Percentiles rank a stretch among this genome's conserved stretches.
phyloP scores from a whole-genome alignment of 805 yeast genomes.

The Pichia exigua region DNA sequence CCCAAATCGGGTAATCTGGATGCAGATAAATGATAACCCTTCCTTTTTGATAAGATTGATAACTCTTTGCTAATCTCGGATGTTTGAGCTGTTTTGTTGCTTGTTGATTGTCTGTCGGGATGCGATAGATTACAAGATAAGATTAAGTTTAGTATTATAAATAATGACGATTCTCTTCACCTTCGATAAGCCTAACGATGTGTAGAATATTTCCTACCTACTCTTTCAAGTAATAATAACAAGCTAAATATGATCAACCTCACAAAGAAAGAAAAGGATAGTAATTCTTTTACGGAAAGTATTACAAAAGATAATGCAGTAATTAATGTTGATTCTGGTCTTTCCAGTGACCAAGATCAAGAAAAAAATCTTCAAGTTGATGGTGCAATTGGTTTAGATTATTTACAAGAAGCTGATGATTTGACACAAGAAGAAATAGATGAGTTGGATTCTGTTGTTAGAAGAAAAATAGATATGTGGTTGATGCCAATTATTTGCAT shows the following conservation, averaged over 20 bases:
- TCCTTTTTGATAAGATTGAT: background rate
- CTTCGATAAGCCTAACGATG: too few species aligned
- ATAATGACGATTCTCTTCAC: background rate
- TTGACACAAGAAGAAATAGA: background rate
- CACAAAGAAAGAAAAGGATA: background rate
- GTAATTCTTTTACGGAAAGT: background rate
- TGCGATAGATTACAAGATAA: background rate
- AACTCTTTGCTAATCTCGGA: too few species aligned
- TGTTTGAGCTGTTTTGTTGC: too few species aligned
- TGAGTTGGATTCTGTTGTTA: background rate
- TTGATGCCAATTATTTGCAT: slow-evolving; percentile 25
- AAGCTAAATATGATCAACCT: background rate
- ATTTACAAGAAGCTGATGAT: background rate
- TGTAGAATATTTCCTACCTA: too few species aligned
- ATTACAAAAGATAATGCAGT: background rate
- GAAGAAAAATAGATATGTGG: slow-evolving; percentile 17
- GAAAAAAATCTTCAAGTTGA: background rate
- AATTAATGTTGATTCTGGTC: background rate
- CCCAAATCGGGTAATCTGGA: background rate
- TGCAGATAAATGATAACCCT: background rate
- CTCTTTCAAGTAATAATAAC: too few species aligned
- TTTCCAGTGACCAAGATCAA: background rate
- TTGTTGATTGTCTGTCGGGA: too few species aligned
- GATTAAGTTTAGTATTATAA: background rate
- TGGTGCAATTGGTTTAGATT: background rate